Evolutionary conservation across 192 early-diverging fungal species (phyloP).

Genomic region (Coemansia sp.): DNA sequence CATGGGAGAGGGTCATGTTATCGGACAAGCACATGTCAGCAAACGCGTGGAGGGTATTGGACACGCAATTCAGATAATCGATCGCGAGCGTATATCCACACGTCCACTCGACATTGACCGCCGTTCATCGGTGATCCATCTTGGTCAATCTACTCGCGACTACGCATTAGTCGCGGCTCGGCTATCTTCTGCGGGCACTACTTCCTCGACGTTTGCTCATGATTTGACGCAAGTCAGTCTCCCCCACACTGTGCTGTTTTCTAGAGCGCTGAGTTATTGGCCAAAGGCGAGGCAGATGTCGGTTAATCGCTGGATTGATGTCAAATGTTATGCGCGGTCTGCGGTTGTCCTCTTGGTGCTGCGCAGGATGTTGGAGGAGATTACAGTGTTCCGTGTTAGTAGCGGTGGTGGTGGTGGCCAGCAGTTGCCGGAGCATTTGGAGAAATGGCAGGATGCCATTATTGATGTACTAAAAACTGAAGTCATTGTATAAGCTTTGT

Average conservation of each 20-base stretch:
- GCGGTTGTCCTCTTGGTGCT: conserved; percentile 18
- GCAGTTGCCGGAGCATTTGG: conserved; percentile 10
- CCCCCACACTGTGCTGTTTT: conserved; percentile 8
- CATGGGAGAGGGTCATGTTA: neutral
- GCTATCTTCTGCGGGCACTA: conserved; percentile 4
- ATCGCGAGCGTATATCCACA: conserved; percentile 18
- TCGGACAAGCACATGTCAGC: conserved; percentile 14
- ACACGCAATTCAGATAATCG: conserved; percentile 12
- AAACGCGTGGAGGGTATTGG: conserved; percentile 17
- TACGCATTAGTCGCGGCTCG: conserved; percentile 13
- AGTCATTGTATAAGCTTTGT: no score
- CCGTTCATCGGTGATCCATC: neutral
- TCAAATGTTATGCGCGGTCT: conserved; percentile 15
- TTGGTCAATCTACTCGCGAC: no score
- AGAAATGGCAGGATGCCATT: conserved; percentile 21
- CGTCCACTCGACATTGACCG: conserved; percentile 7
- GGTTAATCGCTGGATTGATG: conserved; percentile 29
- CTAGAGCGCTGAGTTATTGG: conserved; percentile 24
- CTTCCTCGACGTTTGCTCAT: conserved; percentile 20
- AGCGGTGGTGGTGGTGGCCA: no score
- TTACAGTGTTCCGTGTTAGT: conserved; percentile 18
- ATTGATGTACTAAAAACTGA: neutral
- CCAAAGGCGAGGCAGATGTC: conserved; percentile 18
- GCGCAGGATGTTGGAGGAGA: conserved; percentile 2
- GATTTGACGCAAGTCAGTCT: conserved; percentile 10